A percentile compares a stretch with the other conserved stretches of the same genome.
These are phyloP conservation scores for Geranium brycei DNA, from an alignment of 345 rosid species.

Conservation along the genomic window DNA sequence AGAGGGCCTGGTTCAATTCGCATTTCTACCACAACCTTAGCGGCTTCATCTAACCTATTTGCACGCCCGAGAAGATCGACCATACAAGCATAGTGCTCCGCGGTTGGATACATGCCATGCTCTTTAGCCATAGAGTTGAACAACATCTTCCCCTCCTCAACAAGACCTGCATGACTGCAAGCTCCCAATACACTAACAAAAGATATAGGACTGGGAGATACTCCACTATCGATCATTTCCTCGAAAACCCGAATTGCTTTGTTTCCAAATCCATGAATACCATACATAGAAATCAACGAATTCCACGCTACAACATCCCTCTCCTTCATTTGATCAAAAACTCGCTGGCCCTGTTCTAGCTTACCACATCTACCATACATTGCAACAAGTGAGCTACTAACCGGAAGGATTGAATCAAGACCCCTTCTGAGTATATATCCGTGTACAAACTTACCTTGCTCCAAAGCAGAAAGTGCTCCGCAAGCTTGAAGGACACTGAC, in stretches of 20 bases:
- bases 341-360: constrained; percentile 46
- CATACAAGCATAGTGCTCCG: constrained; percentile 95
- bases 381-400: constrained; percentile 60
- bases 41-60: constrained; percentile 71
- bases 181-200: constrained; percentile 76
- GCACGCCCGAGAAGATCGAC: constrained; percentile 94
- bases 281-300: constrained; percentile 68
- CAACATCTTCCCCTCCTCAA: constrained; percentile 61
- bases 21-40: constrained; percentile 53
- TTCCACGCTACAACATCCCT: constrained; percentile 84
- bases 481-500: constrained; percentile 92
- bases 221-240: constrained; percentile 50
- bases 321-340: constrained; percentile 52
- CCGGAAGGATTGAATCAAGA: constrained; percentile 65
- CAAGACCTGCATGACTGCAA: constrained; percentile 84
- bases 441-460: constrained; percentile 73
- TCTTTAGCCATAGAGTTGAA: constrained; percentile 48
- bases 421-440: constrained; percentile 64
- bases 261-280: constrained; percentile 70
- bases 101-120: constrained; percentile 46
- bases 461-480: constrained; percentile 70
- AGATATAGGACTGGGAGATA: constrained; percentile 50
- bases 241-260: constrained; percentile 50
- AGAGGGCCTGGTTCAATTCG: constrained; percentile 56
- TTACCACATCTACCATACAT: constrained; percentile 80